Evolutionary conservation across 441 rosid genomes (phyloP).

Genomic region (Syzygium malaccense): DNA sequence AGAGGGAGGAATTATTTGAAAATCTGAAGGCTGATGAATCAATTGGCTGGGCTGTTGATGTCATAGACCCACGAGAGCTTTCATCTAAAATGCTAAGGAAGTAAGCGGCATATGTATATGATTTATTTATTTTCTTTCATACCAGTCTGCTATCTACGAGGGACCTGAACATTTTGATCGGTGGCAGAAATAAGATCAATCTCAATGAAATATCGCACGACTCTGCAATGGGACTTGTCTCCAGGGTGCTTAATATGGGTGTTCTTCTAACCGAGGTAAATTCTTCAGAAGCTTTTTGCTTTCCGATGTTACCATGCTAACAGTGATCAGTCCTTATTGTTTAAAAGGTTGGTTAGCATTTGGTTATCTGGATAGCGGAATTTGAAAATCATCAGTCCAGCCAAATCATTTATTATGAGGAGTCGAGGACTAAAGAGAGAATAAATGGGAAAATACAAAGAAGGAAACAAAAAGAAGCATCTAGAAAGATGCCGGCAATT

Average conservation of each 20-base stretch:
- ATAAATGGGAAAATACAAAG: background rate
- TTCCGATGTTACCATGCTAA: background rate
- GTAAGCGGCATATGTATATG: conserved; percentile 24
- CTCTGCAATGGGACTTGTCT: conserved; percentile 81
- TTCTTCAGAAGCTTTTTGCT: background rate
- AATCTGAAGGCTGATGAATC: conserved; percentile 58
- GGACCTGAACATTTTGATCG: conserved; percentile 6
- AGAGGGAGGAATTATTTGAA: conserved; percentile 82
- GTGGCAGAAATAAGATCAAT: conserved; percentile 66
- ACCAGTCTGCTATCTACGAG: background rate
- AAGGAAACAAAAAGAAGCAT: background rate
- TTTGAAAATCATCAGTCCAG: background rate
- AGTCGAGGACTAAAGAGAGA: background rate
- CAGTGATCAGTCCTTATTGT: background rate
- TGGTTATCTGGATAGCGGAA: background rate
- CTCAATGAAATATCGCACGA: conserved; percentile 87
- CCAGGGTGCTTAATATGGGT: conserved; percentile 56
- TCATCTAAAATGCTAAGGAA: conserved; percentile 84
- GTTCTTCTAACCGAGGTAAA: conserved; percentile 79
- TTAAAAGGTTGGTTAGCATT: background rate
- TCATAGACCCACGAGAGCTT: conserved; percentile 88
- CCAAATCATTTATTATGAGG: background rate
- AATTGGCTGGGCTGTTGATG: conserved; percentile 93
- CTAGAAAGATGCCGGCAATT: background rate
- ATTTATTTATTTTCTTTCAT: background rate